Conservation (phyloP, 306 rosid species). For the Bauhinia variegata region DNA sequence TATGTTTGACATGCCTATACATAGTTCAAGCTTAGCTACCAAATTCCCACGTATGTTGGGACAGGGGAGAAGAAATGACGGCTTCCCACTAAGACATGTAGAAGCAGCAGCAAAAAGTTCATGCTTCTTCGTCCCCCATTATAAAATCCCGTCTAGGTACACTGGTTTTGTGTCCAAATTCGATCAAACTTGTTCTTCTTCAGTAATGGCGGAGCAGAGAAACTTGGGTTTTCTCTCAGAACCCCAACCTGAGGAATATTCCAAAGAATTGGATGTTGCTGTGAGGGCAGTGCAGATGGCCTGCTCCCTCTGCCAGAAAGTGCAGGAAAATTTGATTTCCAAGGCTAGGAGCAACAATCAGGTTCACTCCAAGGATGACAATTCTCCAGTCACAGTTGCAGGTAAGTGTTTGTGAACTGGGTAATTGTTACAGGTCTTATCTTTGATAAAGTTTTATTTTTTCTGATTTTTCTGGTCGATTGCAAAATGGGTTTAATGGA, state of each 20-base stretch:
- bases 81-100: conserved; percentile 43
- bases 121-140: conserved; percentile 25
- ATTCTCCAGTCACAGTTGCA: conserved; percentile 90
- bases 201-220: conserved; percentile 62
- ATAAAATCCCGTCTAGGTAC: conserved; percentile 41
- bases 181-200: conserved; percentile 41
- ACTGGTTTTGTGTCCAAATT: conserved; percentile 55
- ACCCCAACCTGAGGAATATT: conserved; percentile 36
- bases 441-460: conserved; percentile 3
- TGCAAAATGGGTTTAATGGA: conserved; percentile 1
- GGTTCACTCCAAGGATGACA: conserved; percentile 75
- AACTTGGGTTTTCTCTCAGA: conserved; percentile 38
- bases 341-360: conserved; percentile 46
- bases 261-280: conserved; percentile 72
- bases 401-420: conserved; percentile 48
- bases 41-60: conserved; percentile 53
- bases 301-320: conserved; percentile 77
- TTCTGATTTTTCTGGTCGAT: background rate
- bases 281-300: conserved; percentile 97
- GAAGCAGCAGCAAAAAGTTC: conserved; percentile 21
- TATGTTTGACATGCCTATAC: conserved; percentile 60
- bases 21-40: conserved; percentile 56
- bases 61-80: conserved; percentile 35
- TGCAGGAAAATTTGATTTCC: conserved; percentile 65
- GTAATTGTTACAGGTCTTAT: background rate